Percentiles rank a stretch among this genome's conserved stretches.
Conservation (phyloP, 2,329 filamentous ascomycete genomes). For the Cryphonectria japonica region DNA sequence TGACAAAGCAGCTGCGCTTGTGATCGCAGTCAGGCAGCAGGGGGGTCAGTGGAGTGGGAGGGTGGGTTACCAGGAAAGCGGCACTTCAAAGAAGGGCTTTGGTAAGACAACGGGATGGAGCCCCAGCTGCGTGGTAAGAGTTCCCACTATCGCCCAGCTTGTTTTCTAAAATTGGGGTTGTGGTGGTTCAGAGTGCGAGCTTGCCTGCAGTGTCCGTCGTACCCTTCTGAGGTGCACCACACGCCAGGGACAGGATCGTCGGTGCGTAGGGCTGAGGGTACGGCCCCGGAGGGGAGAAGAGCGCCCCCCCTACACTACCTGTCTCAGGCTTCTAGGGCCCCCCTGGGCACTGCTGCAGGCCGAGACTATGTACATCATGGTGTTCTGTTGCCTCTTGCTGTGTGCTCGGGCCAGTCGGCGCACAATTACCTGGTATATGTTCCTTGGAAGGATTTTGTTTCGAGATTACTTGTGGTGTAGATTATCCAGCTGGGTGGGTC, state of each 20-base stretch:
- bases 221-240: neutral
- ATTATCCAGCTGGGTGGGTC: slow-evolving; percentile 13
- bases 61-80: neutral
- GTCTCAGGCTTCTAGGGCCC: neutral
- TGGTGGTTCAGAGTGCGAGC: slow-evolving; percentile 22
- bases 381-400: neutral
- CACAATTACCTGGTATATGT: neutral
- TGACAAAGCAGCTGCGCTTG: slow-evolving; percentile 2
- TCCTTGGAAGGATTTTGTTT: neutral
- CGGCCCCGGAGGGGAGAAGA: too few species aligned
- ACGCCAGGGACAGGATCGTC: slow-evolving; percentile 22
- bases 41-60: neutral
- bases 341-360: neutral
- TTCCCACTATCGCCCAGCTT: neutral
- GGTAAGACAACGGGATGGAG: neutral
- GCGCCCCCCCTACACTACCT: too few species aligned
- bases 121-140: slow-evolving; percentile 9
- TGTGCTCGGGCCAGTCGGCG: slow-evolving; percentile 2
- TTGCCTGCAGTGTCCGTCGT: neutral
- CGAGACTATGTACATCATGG: neutral
- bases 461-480: neutral
- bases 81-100: neutral
- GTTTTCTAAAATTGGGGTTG: slow-evolving; percentile 24
- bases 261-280: slow-evolving; percentile 25
- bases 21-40: neutral